phyloP scores from a whole-genome alignment of 164 flowering plant species.

The Pachysandra terminalis region DNA sequence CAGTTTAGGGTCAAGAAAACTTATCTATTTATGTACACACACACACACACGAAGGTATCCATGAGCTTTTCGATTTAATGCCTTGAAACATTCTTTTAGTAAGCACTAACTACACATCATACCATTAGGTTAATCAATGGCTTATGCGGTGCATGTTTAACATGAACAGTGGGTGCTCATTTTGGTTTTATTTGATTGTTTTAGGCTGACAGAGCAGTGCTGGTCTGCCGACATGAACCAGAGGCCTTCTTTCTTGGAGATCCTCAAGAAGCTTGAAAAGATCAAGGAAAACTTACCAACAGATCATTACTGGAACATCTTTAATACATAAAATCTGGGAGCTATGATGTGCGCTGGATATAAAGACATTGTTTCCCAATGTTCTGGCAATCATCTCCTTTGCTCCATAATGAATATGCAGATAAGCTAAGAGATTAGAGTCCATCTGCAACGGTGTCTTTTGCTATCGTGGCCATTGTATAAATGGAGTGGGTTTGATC shows the following conservation, averaged over 20 bases:
- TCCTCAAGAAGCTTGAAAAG: conserved; percentile 84
- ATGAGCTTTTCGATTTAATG: too few species aligned
- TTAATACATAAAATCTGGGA: conserved; percentile 32
- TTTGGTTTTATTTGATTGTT: conserved; percentile 9
- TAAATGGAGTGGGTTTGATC: not conserved
- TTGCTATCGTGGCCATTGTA: not conserved
- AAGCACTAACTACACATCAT: not conserved
- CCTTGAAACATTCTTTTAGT: not conserved
- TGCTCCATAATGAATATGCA: not conserved
- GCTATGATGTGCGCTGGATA: not conserved
- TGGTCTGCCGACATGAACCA: conserved; percentile 91
- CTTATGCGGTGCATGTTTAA: not conserved
- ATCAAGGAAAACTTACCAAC: conserved; percentile 58
- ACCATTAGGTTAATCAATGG: not conserved
- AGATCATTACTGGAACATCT: conserved; percentile 80
- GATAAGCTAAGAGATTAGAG: not conserved
- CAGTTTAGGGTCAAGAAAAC: too few species aligned
- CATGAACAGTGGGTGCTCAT: conserved; percentile 2
- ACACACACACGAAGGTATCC: not conserved
- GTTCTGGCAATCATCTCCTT: not conserved
- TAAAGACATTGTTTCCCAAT: conserved; percentile 3
- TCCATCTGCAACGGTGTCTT: not conserved
- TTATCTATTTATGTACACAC: too few species aligned
- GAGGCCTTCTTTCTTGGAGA: conserved; percentile 83
- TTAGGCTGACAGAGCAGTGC: conserved; percentile 71